These are phyloP conservation scores for Xanthoconium stramineum DNA, from an alignment of 768 basidiomycete genomes.

Conservation along the genomic window DNA sequence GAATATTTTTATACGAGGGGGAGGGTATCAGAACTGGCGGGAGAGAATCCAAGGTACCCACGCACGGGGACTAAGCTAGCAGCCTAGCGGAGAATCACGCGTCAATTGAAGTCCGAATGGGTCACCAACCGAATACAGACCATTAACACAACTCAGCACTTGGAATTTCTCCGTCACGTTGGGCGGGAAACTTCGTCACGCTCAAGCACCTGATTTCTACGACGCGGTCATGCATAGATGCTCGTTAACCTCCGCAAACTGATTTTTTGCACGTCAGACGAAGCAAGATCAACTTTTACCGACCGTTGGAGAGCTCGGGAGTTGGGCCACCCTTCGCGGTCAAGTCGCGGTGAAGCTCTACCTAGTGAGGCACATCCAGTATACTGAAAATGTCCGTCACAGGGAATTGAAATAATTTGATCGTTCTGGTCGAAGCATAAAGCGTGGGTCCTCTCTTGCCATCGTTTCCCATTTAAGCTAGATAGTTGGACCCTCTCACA, in stretches of 20 bases:
- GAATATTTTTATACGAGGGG: not conserved
- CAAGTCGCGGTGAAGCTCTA: not conserved
- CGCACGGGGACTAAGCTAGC: no score
- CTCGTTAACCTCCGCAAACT: not conserved
- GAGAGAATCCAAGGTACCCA: no score
- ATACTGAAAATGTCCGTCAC: conserved; percentile 4
- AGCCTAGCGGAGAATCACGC: no score
- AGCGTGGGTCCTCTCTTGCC: conserved; percentile 3
- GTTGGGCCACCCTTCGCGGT: not conserved
- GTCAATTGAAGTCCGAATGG: not conserved
- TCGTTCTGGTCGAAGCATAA: conserved; percentile 7
- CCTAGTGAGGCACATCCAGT: not conserved
- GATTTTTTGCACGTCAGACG: not conserved
- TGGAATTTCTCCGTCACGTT: not conserved
- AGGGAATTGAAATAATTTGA: not conserved
- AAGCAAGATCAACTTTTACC: conserved; percentile 4
- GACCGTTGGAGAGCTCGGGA: conserved; percentile 4
- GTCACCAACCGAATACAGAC: not conserved
- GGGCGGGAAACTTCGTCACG: not conserved
- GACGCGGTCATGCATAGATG: not conserved
- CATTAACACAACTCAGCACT: not conserved
- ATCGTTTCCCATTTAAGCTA: conserved; percentile 19
- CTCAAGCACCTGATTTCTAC: conserved; percentile 3
- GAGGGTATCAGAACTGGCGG: not conserved
- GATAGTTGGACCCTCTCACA: conserved; percentile 8